These are phyloP conservation scores for Didymella lethalis DNA, from an alignment of 2,329 filamentous ascomycete species.

Conservation along the genomic window DNA sequence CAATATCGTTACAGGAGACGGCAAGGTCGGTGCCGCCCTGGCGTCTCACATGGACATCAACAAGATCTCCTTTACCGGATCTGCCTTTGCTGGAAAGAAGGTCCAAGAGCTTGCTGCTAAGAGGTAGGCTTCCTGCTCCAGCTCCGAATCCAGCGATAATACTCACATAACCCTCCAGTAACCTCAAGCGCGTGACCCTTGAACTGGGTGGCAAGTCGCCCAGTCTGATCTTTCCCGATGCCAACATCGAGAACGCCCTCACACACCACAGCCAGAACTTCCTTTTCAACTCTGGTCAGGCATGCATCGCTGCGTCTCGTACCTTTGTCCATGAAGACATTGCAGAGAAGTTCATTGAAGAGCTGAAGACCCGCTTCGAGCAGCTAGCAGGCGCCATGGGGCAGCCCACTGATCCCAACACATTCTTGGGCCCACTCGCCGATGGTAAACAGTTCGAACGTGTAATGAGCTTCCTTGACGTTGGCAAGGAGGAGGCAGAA, in stretches of 20 bases:
- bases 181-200: conserved; percentile 54
- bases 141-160: too few species aligned
- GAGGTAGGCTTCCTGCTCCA: conserved; percentile 11
- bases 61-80: conserved; percentile 55
- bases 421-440: conserved; percentile 42
- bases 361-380: conserved; percentile 36
- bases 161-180: conserved; percentile 20
- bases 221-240: conserved; percentile 58
- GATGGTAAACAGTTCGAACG: conserved; percentile 40
- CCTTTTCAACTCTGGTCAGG: conserved; percentile 39
- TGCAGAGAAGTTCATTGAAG: conserved; percentile 39
- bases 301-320: conserved; percentile 39
- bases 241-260: conserved; percentile 57
- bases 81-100: conserved; percentile 46
- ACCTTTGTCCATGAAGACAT: conserved; percentile 43
- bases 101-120: conserved; percentile 44
- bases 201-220: conserved; percentile 59
- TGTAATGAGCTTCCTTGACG: conserved; percentile 42
- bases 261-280: conserved; percentile 36
- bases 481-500: conserved; percentile 38
- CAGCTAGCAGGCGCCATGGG: conserved; percentile 30
- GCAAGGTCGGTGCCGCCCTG: conserved; percentile 46
- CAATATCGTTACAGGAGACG: conserved; percentile 46
- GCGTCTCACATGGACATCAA: conserved; percentile 53
- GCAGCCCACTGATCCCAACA: conserved; percentile 29